phyloP scores from a whole-genome alignment of 306 rosid species.

The Lablab purpureus region DNA sequence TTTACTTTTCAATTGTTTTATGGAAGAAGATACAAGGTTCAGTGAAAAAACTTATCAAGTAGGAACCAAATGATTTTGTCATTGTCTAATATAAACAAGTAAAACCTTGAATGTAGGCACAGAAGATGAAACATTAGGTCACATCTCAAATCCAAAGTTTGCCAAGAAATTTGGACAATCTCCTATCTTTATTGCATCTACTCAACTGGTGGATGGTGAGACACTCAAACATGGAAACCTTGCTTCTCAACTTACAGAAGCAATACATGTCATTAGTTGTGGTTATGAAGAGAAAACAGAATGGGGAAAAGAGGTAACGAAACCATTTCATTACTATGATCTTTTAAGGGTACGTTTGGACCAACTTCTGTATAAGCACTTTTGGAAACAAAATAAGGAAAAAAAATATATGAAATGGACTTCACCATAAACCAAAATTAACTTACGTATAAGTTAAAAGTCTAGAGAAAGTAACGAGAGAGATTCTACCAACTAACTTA shows the following conservation, averaged over 20 bases:
- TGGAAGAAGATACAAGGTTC: constrained; percentile 4
- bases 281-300: constrained; percentile 80
- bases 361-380: background rate
- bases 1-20: background rate
- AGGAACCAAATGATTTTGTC: constrained; percentile 4
- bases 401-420: too few species aligned
- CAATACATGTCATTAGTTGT: constrained; percentile 82
- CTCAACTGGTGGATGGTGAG: constrained; percentile 59
- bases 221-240: constrained; percentile 51
- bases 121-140: constrained; percentile 44
- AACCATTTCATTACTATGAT: constrained; percentile 2
- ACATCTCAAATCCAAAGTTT: constrained; percentile 48
- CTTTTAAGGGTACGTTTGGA: background rate
- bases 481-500: too few species aligned
- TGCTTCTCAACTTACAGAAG: constrained; percentile 70
- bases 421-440: too few species aligned
- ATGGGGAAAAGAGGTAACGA: constrained; percentile 85
- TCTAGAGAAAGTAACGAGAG: too few species aligned
- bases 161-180: constrained; percentile 78
- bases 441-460: too few species aligned
- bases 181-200: constrained; percentile 68
- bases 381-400: too few species aligned
- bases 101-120: constrained; percentile 46
- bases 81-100: constrained; percentile 21
- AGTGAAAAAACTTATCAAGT: background rate